Evolutionary conservation across 1,139 yeast genomes (phyloP), one percentile per base, ranked within the genome.

Genomic region (Scheffersomyces segobiensis): DNA sequence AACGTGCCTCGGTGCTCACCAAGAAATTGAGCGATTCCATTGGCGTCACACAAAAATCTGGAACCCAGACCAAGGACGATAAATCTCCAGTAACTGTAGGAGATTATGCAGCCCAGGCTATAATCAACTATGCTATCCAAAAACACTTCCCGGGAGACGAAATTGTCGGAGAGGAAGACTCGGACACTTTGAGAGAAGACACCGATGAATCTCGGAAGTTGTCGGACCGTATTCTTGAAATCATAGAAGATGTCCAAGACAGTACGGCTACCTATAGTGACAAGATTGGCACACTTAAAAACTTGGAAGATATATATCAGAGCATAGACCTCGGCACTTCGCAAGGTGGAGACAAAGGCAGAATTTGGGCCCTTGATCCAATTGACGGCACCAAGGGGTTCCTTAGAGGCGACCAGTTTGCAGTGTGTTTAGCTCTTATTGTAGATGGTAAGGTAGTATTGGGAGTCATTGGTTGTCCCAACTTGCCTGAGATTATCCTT

Each of bases 311-410:
- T 46, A 82, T 93, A 61, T 83, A 83, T 63, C 79, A 84, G 12
- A 81, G 89, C 51, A 91, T 95, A 62, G 97, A 93, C 71, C 76
- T 80, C 60, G 98, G 98, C 52, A 82, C 85, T 67, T 89, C 90
- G 49, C 70, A 81, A 60, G 98, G 98, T 57, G 97, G 97, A 3
- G 66, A 78, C 49, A 78, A 74, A 53, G 97, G 97, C 42, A 81
- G 98, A 62, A 87, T 91, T 72, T 95, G 99, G 99, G 97, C 98
- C 0, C 77, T 95, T 68, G 99, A 95, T 71, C 99, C 99, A 46
- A 93, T 95, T 62, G 99, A 95, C 71, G 99, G 99, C 18, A 95
- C 99, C 21, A 93, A 93, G 71, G 99, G 99, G 0, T 95, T 95
- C 70, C 79, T 95, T 59, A 82, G 99, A 70, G 97, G 97, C 51